Percentiles rank a stretch among this genome's conserved stretches.
These are phyloP conservation scores for Starmerella apis DNA, from an alignment of 805 yeast species.

Conservation along the genomic window DNA sequence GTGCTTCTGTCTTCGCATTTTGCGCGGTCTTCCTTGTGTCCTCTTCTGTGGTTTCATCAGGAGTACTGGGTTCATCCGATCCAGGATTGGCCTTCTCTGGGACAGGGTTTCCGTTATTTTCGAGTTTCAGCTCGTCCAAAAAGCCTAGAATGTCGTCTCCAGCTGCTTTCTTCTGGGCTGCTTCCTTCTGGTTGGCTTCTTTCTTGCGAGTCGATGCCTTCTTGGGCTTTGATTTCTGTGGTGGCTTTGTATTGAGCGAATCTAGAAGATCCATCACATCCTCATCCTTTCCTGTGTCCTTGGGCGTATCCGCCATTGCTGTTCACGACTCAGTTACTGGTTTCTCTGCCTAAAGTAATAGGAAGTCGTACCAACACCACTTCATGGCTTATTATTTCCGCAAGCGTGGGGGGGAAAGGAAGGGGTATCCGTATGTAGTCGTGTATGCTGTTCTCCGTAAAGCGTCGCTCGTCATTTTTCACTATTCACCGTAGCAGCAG, in stretches of 20 bases:
- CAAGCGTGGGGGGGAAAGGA: too few relatives aligned
- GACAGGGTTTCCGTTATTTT: constrained; percentile 2
- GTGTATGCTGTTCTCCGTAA: not conserved
- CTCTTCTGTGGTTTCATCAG: not conserved
- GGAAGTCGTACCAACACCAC: too few relatives aligned
- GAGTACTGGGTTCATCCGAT: not conserved
- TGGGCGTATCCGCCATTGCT: not conserved
- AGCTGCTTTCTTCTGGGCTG: constrained; percentile 26
- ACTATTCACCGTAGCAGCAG: too few relatives aligned
- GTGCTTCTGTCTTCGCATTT: not conserved
- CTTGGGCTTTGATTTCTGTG: constrained; percentile 21
- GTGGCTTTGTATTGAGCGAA: constrained; percentile 30
- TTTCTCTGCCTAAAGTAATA: not conserved
- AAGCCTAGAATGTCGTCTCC: constrained; percentile 37
- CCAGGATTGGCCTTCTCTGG: not conserved
- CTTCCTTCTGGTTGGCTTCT: constrained; percentile 11
- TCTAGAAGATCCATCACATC: constrained; percentile 36
- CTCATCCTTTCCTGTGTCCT: constrained; percentile 23
- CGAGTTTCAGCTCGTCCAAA: constrained; percentile 31
- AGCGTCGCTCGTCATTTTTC: not conserved
- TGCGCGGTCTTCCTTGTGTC: constrained; percentile 2
- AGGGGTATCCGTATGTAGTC: not conserved
- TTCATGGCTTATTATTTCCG: not conserved
- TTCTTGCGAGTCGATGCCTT: constrained; percentile 20
- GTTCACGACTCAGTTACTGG: not conserved